Percentiles rank a stretch among this genome's conserved stretches.
These are phyloP conservation scores for Suillus brevipes DNA, from an alignment of 768 basidiomycete genomes.

Conservation along the genomic window DNA sequence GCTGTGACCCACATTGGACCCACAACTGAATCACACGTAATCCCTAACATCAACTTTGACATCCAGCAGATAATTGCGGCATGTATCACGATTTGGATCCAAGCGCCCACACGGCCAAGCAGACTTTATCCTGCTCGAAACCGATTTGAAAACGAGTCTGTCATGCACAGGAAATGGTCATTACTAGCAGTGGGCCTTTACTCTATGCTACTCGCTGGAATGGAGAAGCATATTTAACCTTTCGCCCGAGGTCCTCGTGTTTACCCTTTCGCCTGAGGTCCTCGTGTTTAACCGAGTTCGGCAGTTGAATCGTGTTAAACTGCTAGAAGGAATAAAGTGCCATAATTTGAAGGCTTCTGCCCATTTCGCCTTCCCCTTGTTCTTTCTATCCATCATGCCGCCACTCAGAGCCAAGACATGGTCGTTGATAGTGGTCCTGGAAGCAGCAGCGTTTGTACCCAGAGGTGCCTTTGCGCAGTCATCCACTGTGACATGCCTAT, in stretches of 20 bases:
- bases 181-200: not conserved
- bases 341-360: not conserved
- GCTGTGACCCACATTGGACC: no score
- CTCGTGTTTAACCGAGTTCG: not conserved
- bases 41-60: no score
- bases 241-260: not conserved
- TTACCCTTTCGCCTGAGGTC: not conserved
- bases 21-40: no score
- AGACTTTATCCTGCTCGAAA: not conserved
- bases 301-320: not conserved
- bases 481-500: slow-evolving; percentile 21
- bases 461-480: slow-evolving; percentile 22
- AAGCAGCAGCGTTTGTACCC: slow-evolving; percentile 20
- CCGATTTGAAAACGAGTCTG: not conserved
- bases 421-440: slow-evolving; percentile 20
- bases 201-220: not conserved
- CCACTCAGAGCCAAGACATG: slow-evolving; percentile 6
- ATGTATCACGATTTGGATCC: not conserved
- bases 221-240: not conserved
- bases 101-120: not conserved
- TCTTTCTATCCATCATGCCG: slow-evolving; percentile 14
- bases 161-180: not conserved
- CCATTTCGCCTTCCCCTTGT: not conserved
- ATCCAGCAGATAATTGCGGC: no score
- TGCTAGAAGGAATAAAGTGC: slow-evolving; percentile 14